A percentile compares a stretch with the other conserved stretches of the same genome.
phyloP scores from a whole-genome alignment of 2,329 filamentous ascomycete genomes.

The Curvularia sp. region DNA sequence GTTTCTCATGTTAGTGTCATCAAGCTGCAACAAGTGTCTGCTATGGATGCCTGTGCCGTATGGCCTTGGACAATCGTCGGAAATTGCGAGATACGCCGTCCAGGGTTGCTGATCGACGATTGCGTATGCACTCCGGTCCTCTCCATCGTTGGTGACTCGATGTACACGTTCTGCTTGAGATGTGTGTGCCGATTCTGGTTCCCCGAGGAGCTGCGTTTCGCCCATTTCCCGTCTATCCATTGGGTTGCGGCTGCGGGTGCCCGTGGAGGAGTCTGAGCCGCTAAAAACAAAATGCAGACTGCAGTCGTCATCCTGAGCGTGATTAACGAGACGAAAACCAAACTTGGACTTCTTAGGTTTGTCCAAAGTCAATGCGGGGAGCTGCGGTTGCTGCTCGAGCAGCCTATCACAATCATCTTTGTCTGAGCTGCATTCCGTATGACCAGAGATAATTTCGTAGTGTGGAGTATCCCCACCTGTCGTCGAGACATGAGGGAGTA shows the following conservation, averaged over 20 bases:
- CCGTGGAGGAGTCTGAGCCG: constrained; percentile 14
- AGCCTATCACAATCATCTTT: constrained; percentile 3
- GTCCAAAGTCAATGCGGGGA: not conserved
- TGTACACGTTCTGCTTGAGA: constrained; percentile 18
- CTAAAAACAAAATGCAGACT: constrained; percentile 33
- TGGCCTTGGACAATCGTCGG: constrained; percentile 31
- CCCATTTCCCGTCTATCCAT: constrained; percentile 19
- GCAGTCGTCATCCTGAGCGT: constrained; percentile 21
- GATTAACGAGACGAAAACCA: constrained; percentile 28
- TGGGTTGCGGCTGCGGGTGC: constrained; percentile 8
- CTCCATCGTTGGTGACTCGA: constrained; percentile 16
- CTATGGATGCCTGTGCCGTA: constrained; percentile 18
- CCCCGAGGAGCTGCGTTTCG: constrained; percentile 22
- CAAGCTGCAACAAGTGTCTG: constrained; percentile 27
- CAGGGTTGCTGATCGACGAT: constrained; percentile 42
- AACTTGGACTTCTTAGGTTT: constrained; percentile 11
- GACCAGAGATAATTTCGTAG: not conserved
- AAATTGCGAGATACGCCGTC: constrained; percentile 35
- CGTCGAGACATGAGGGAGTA: not conserved
- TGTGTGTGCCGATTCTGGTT: constrained; percentile 22
- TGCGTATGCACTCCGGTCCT: constrained; percentile 11
- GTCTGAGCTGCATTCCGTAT: not conserved
- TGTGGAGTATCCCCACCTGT: constrained; percentile 10
- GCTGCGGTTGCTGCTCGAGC: constrained; percentile 7
- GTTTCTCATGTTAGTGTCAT: constrained; percentile 18